Base-by-base conservation (phyloP, 1,284 basidiomycete genomes). In the Cryptococcus deneoformans region DNA sequence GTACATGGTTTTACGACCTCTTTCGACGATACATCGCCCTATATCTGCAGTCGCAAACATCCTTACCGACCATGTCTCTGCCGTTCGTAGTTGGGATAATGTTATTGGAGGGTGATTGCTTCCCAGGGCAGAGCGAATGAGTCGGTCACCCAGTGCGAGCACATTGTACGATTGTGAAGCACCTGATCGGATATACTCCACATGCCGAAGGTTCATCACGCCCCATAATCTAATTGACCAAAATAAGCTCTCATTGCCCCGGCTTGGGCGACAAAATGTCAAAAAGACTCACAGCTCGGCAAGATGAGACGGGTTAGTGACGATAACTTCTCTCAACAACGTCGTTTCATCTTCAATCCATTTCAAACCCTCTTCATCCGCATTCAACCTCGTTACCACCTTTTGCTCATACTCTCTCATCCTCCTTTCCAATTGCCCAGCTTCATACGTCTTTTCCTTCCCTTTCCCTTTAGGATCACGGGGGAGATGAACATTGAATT, bases 341-440 rank as follows among this genome's bases (percentile, higher is more conserved):
- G 56, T 46, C 0, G 67, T 54, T 8, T 66, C 68, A 48, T 70
- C 68, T 52, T 67, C 61, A 1, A 65, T 68, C 68, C 68, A 70
- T 47, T 70, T 70, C 16, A 52, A 50, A 54, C 63, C 64, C 50
- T 70, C 66, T 34, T 62, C 44, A 53, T 70, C 68, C 9, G 58
- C 60, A 2, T 64, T 64, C 47, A 66, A 65, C 2, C 63, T 65
- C 11, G 65, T 63, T 37, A 64, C 65, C 8, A 68, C 66, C 37
- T 65, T 58, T 52, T 70, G 61, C 14, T 64, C 64, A 42, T 68
- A 66, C 7, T 62, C 50, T 20, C 65, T 46, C 6, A 68, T 46
- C 48, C 63, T 66, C 43, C 55, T 54, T 24, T 20, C 20, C 20
- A 20, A 20, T 20, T 20, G 20, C 20, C 20, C 20, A 20, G 20